These are phyloP conservation scores for Yarrowia bubula DNA, from an alignment of 805 yeast species.

Conservation along the genomic window DNA sequence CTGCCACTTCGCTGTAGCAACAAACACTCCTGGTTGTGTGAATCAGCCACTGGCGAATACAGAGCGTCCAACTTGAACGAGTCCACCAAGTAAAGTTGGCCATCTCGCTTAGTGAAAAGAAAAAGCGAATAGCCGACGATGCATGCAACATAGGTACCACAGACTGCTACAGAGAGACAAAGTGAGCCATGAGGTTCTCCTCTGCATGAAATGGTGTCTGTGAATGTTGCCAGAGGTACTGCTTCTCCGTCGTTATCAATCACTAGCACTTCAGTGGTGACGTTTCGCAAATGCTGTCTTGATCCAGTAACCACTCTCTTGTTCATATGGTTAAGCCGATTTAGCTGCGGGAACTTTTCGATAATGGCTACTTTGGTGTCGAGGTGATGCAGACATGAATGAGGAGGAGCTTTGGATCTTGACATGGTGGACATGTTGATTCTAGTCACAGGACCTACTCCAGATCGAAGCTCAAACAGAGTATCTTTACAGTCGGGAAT, in stretches of 20 bases:
- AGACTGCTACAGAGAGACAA: conserved; percentile 10
- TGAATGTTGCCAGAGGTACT: not conserved
- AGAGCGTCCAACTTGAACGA: conserved; percentile 15
- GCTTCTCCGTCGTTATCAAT: conserved; percentile 21
- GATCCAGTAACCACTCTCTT: conserved; percentile 13
- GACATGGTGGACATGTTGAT: conserved; percentile 21
- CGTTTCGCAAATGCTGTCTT: conserved; percentile 4
- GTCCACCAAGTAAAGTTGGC: not conserved
- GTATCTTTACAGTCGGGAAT: conserved; percentile 11
- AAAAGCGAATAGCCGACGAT: conserved; percentile 18
- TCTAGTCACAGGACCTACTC: conserved; percentile 13
- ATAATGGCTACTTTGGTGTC: conserved; percentile 19
- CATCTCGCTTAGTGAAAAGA: not conserved
- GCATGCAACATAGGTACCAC: conserved; percentile 18
- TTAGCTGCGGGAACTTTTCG: conserved; percentile 20
- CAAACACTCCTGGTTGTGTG: conserved; percentile 20
- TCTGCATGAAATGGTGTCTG: conserved; percentile 10
- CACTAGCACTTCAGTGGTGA: conserved; percentile 12
- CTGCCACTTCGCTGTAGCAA: conserved; percentile 18
- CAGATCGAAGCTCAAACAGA: conserved; percentile 20
- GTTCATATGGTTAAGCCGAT: conserved; percentile 26
- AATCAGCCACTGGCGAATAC: conserved; percentile 7
- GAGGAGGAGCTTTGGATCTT: conserved; percentile 9
- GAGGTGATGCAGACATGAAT: conserved; percentile 18
- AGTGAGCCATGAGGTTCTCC: conserved; percentile 20